Base-by-base conservation (phyloP, 2,329 filamentous ascomycete species). In the Curvularia lunata region DNA sequence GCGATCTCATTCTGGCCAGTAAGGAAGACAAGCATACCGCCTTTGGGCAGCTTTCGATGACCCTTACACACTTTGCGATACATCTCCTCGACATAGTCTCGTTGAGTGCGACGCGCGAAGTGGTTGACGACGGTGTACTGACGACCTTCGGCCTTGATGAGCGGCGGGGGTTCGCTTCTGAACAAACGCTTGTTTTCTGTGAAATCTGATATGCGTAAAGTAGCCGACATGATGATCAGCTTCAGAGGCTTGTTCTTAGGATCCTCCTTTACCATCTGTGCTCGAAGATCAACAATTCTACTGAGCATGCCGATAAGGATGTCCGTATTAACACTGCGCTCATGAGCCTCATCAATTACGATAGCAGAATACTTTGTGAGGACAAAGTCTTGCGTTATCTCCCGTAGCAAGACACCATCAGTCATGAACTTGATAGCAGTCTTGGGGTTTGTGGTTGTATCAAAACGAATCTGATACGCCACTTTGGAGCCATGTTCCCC, bases 361-460 rank as follows among this genome's bases (percentile, higher is more conserved):
- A 99, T 91, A 13, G 90, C 91, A 0, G 94, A 97, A 76, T 99
- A 99, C 68, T 96, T 96, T 48, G 85, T 86, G 43, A 99, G 79
- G 0, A 91, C 84, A 70, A 98, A 92, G 73, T 99, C 95, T 64
- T 95, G 88, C 0, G 91, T 88, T 52, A 97, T 89, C 77, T 99
- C 95, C 55, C 95, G 88, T 9, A 99, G 84, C 58, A 99, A 81
- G 27, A 99, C 92, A 84, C 95, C 95, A 76, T 99, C 95, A 0
- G 95, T 99, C 93, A 99, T 97, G 79, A 98, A 99, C 75, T 99
- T 99, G 75, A 99, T 86, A 5, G 91, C 90, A 0, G 95, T 99
- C 51, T 92, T 89, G 27, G 87, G 82, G 48, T 88, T 86, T 1
- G 90, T 88, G 0, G 88, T 94, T 48, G 90, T 92, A 72, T 99